Base-by-base conservation (phyloP, 768 basidiomycete species). In the Kockovaella imperatae region DNA sequence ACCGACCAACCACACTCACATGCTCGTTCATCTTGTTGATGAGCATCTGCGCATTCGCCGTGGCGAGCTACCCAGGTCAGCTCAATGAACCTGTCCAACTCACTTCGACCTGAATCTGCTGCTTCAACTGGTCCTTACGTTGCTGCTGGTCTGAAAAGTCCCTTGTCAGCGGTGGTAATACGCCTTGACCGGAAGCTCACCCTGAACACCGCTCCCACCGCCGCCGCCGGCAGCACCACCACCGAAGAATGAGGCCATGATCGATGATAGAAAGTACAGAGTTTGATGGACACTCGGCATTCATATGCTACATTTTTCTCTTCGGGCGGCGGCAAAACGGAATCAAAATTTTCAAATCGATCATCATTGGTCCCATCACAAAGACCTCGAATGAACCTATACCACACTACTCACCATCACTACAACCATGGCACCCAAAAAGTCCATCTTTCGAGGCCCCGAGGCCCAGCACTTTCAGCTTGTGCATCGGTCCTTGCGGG, bases 401-500 rank as follows among this genome's bases (percentile, higher is more conserved):
- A 7, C 31, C 4, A 47, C n/a, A 25, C 46, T 14, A 24, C 45
- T 3, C 53, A 53, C 23, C 40, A 11, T n/a, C 40, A 42, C 6
- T 10, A 32, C n/a, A 32, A n/a, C 13, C 17, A 61, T 62, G 62
- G 42, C 63, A 18, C 57, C 64, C 4, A 64, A 62, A 41, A 68
- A 68, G 48, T 91, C 90, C 13, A 78, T 90, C 55, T 99, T 87
- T 75, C 82, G 88, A 50, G 83, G 83, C 57, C 86, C 93, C 6
- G 87, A 86, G 18, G 82, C 84, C 47, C 82, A 83, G 63, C 91
- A 96, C 68, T 97, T 93, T 60, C 91, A 96, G 74, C 85, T 99
- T 31, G 91, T 99, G 18, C 89, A 97, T 68, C 79, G 95, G 51
- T 96, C 91, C 6, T 90, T 90, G 64, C 76, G 93, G 35, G 95